Conservation (phyloP, 1,139 yeast species). For the Debaryomycetaceae sp. region DNA sequence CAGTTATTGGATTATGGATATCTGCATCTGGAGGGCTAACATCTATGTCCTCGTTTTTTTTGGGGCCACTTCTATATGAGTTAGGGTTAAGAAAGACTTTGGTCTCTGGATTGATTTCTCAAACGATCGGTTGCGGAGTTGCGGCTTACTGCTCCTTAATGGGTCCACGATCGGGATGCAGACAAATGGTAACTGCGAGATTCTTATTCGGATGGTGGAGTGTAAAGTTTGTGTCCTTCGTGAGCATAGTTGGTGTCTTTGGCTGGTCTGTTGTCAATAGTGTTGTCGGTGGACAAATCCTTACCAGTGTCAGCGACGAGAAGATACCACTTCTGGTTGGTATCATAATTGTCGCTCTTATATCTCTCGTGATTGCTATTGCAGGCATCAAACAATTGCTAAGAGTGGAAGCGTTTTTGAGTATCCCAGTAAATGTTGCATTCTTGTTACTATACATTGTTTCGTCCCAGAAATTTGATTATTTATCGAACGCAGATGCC, state of each 20-base stretch:
- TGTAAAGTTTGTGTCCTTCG: conserved; percentile 30
- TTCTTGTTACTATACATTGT: conserved; percentile 69
- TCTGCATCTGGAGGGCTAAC: conserved; percentile 84
- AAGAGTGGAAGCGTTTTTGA: conserved; percentile 62
- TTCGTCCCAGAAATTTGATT: conserved; percentile 51
- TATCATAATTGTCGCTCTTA: conserved; percentile 61
- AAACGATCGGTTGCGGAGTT: conserved; percentile 62
- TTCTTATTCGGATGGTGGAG: conserved; percentile 41
- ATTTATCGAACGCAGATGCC: conserved; percentile 37
- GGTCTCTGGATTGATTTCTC: conserved; percentile 59
- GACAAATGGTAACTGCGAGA: conserved; percentile 41
- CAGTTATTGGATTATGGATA: conserved; percentile 75
- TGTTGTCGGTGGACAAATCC: conserved; percentile 82
- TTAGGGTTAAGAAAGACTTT: conserved; percentile 63
- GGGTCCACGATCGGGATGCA: conserved; percentile 73
- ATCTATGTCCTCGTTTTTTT: conserved; percentile 75
- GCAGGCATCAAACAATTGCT: conserved; percentile 74
- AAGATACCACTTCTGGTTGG: conserved; percentile 70
- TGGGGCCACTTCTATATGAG: conserved; percentile 69
- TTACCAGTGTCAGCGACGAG: conserved; percentile 59
- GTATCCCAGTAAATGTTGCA: conserved; percentile 67
- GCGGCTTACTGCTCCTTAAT: conserved; percentile 80
- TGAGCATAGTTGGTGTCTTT: conserved; percentile 34
- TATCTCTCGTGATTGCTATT: conserved; percentile 64
- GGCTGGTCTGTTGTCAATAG: conserved; percentile 61